Evolutionary conservation across 2,329 filamentous ascomycete genomes (phyloP).

Genomic region (Geosmithia flava): DNA sequence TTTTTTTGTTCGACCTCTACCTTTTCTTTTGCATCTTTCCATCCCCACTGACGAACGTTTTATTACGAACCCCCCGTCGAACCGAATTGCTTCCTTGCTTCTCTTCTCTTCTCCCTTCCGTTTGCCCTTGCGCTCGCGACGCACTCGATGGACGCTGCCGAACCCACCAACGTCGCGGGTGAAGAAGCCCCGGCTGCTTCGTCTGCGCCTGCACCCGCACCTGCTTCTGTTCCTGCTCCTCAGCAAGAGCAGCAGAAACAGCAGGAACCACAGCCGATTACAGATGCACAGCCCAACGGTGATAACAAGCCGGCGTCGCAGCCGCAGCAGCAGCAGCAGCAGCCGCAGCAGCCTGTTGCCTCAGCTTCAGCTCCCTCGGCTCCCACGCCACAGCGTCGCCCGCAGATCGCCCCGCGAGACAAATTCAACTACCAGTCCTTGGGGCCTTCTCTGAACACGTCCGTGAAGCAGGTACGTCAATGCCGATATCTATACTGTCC

Average conservation of each 20-base stretch:
- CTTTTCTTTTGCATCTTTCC: neutral
- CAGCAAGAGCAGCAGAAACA: neutral
- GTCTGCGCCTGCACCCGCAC: neutral
- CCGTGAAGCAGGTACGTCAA: conserved; percentile 56
- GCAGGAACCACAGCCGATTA: conserved; percentile 1
- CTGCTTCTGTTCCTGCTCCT: neutral
- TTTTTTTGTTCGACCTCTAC: neutral
- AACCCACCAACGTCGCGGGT: neutral
- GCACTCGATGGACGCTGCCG: neutral
- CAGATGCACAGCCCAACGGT: neutral
- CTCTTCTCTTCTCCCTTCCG: neutral
- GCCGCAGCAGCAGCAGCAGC: conserved; percentile 7
- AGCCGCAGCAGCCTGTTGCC: conserved; percentile 8
- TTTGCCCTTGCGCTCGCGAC: neutral
- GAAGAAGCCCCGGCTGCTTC: conserved; percentile 1
- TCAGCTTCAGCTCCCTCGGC: neutral
- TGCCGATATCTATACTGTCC: neutral
- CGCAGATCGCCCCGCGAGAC: conserved; percentile 29
- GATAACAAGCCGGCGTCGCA: neutral
- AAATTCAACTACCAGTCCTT: conserved; percentile 53
- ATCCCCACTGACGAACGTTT: neutral
- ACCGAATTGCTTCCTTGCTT: neutral
- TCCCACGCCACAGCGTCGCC: conserved; percentile 12
- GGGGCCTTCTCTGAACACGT: conserved; percentile 47
- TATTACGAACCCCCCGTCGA: neutral